Percentiles rank a stretch among this genome's conserved stretches.
phyloP scores from a whole-genome alignment of 352 stramenopile genomes.

The Pythium aristosporum region DNA sequence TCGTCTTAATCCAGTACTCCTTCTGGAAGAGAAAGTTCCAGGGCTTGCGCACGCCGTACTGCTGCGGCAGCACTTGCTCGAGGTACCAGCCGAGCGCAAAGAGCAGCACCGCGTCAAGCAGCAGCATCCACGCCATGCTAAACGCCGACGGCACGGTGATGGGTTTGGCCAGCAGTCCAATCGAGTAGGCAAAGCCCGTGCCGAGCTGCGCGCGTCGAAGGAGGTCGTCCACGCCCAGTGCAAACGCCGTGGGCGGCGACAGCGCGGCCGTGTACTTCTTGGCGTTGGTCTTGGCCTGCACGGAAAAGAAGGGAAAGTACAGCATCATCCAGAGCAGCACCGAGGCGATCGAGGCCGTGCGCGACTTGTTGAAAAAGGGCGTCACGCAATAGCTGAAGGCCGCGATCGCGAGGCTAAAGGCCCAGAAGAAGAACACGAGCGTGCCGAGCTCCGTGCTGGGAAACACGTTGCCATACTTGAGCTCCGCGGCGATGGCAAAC shows the following conservation, averaged over 20 bases:
- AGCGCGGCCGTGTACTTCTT: conserved; percentile 54
- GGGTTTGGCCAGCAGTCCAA: conserved; percentile 32
- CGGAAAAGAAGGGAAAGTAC: conserved; percentile 70
- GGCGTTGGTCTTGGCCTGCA: conserved; percentile 36
- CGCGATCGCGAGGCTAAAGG: conserved; percentile 54
- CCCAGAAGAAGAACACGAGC: conserved; percentile 66
- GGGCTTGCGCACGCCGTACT: conserved; percentile 47
- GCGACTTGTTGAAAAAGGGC: conserved; percentile 70
- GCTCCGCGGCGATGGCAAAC: conserved; percentile 22
- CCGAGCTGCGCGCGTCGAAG: conserved; percentile 57
- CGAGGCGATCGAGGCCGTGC: conserved; percentile 56
- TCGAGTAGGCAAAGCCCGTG: conserved; percentile 56
- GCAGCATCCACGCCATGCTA: conserved; percentile 72
- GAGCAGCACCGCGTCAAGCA: conserved; percentile 82
- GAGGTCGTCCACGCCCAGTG: conserved; percentile 56
- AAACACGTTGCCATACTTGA: conserved; percentile 75
- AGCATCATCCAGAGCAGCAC: conserved; percentile 74
- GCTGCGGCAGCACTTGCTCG: conserved; percentile 88
- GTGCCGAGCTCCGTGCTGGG: conserved; percentile 39
- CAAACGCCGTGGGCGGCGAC: conserved; percentile 61
- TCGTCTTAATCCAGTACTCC: conserved; percentile 37
- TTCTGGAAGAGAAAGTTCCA: conserved; percentile 89
- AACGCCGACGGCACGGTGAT: conserved; percentile 46
- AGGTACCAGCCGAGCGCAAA: conserved; percentile 89
- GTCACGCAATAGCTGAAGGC: conserved; percentile 61